These are phyloP conservation scores for Plasmopara muralis DNA, from an alignment of 352 stramenopile species.

Conservation along the genomic window DNA sequence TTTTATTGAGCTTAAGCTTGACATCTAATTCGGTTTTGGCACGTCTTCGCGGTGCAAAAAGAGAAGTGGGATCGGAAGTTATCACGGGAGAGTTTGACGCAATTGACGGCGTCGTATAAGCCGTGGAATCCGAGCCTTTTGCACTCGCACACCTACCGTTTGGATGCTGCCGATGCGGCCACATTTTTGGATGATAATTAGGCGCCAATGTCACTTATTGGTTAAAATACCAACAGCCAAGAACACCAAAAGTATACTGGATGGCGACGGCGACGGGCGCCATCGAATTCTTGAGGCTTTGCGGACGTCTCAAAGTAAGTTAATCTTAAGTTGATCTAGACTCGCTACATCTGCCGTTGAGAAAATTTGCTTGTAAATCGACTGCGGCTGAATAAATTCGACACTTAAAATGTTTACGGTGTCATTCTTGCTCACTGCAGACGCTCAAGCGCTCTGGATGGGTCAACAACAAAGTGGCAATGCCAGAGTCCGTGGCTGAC, in stretches of 20 bases:
- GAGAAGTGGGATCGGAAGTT: slow-evolving; percentile 2
- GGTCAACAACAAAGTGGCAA: slow-evolving; percentile 86
- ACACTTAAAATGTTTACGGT: neutral
- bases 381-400: slow-evolving; percentile 1
- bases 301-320: slow-evolving; percentile 65
- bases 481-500: slow-evolving; percentile 89
- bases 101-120: neutral
- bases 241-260: neutral
- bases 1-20: slow-evolving; percentile 6
- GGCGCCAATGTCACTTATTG: slow-evolving; percentile 26
- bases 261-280: slow-evolving; percentile 57
- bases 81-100: neutral
- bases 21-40: slow-evolving; percentile 8
- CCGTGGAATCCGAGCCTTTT: slow-evolving; percentile 2
- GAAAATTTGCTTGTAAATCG: slow-evolving; percentile 1
- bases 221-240: slow-evolving; percentile 11
- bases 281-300: slow-evolving; percentile 77
- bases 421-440: slow-evolving; percentile 19
- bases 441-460: slow-evolving; percentile 88
- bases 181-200: slow-evolving; percentile 24
- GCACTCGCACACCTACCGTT: slow-evolving; percentile 5
- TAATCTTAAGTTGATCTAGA: neutral
- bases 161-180: slow-evolving; percentile 25
- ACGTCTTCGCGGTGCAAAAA: slow-evolving; percentile 18
- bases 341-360: neutral